Percentiles rank a stretch among this genome's conserved stretches.
phyloP scores from a whole-genome alignment of 108 stramenopile genomes.

The Mayamaea pseudoterrestris region DNA sequence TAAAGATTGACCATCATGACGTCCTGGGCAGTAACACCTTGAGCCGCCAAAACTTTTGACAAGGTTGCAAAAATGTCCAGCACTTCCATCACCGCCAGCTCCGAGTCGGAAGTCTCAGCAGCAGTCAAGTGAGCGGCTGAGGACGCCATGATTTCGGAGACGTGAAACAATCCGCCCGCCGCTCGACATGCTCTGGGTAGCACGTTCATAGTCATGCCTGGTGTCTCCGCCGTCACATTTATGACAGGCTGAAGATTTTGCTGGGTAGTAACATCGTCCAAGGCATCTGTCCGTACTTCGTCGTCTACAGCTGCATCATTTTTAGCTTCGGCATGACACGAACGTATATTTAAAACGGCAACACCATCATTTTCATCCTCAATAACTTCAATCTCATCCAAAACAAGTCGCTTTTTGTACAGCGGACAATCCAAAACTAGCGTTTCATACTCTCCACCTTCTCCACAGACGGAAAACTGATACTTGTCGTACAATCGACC shows the following conservation, averaged over 20 bases:
- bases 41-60: slow-evolving; percentile 15
- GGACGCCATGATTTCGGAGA: slow-evolving; percentile 57
- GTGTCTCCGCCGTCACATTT: too few species aligned
- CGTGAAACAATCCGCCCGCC: slow-evolving; percentile 54
- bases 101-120: slow-evolving; percentile 23
- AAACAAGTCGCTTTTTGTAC: slow-evolving; percentile 56
- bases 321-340: slow-evolving; percentile 73
- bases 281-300: too few species aligned
- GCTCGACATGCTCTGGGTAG: slow-evolving; percentile 33
- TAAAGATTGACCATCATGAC: slow-evolving; percentile 90
- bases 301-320: slow-evolving; percentile 10
- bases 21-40: slow-evolving; percentile 49
- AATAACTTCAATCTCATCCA: slow-evolving; percentile 69
- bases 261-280: too few species aligned
- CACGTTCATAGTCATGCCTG: too few species aligned
- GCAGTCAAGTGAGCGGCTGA: slow-evolving; percentile 18
- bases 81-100: slow-evolving; percentile 46
- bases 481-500: slow-evolving; percentile 60
- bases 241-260: too few species aligned
- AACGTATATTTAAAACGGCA: slow-evolving; percentile 57
- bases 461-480: slow-evolving; percentile 93
- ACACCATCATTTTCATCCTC: slow-evolving; percentile 69
- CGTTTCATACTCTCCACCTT: slow-evolving; percentile 98
- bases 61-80: slow-evolving; percentile 33
- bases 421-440: slow-evolving; percentile 88